Conservation (phyloP, 768 basidiomycete species). For the Mycena rosella region DNA sequence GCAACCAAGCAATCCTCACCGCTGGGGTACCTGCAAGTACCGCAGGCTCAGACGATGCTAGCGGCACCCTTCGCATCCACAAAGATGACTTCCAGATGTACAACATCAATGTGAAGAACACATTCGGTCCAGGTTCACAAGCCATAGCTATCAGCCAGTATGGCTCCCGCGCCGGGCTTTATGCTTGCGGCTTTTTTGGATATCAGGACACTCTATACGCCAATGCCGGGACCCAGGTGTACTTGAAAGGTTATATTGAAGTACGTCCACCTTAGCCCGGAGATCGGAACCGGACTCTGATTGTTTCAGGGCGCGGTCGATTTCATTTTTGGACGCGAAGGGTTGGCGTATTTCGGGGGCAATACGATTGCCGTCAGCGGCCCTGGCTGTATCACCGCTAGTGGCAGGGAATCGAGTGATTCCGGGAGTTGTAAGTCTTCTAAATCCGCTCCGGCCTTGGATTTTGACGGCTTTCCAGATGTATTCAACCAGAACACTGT, state of each 20-base stretch:
- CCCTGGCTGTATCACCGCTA: constrained; percentile 62
- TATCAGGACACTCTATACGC: constrained; percentile 63
- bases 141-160: constrained; percentile 66
- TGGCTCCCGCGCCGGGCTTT: constrained; percentile 58
- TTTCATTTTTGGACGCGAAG: constrained; percentile 62
- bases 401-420: constrained; percentile 60
- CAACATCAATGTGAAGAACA: constrained; percentile 64
- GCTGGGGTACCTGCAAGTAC: constrained; percentile 50
- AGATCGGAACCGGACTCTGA: neutral
- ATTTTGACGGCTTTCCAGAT: constrained; percentile 42
- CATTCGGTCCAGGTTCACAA: constrained; percentile 57
- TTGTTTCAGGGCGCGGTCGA: constrained; percentile 57
- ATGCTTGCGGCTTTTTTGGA: constrained; percentile 61
- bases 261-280: constrained; percentile 36
- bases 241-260: constrained; percentile 61
- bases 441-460: neutral
- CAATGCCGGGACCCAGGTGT: constrained; percentile 63
- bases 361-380: constrained; percentile 62
- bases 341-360: constrained; percentile 60
- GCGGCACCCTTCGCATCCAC: constrained; percentile 63
- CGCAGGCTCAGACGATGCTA: constrained; percentile 61
- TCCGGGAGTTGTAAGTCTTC: constrained; percentile 57
- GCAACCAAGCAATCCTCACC: constrained; percentile 57
- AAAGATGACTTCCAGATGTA: constrained; percentile 63
- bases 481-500: constrained; percentile 61